Base-by-base conservation (phyloP, 805 yeast species). In the Pachysolen tannophilus region DNA sequence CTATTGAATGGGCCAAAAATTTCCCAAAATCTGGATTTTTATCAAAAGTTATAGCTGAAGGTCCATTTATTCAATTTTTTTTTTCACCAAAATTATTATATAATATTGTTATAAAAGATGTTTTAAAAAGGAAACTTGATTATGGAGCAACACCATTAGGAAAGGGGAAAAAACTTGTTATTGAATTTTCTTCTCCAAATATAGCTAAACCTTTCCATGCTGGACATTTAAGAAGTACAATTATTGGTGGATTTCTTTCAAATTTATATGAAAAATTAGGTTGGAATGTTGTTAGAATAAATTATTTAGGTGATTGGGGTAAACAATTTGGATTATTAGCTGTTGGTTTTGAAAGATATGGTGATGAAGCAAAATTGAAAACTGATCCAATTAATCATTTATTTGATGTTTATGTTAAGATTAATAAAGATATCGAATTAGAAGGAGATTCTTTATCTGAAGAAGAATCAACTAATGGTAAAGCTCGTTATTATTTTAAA, bases 121-220 rank as follows among this genome's bases (percentile, higher is more conserved):
- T 80, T 28, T 69, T 88, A 47, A 62, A 63, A 33, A 71, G 81
- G 58, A 67, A 66, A 37, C 61, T 65, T 23, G 61, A 67, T 26
- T 92, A 75, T 57, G 98, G 98, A 46, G 61, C 76, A 30, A 65
- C 79, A 47, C 84, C 87, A 32, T 49, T 83, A 37, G 96, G 92
- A 39, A 60, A 61, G 27, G 78, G 76, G 43, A 82, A 86, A 63
- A 80, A 67, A 43, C 69, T 82, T 13, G 50, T 87, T 30, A 71
- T 92, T 48, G 99, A 92, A 60, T 92, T 92, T 53, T 85, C 96
- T 2, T 88, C 97, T 24, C 99, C 99, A 45, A 92, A 92, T 61
- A 90, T 92, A 53, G 99, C 99, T 45, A 92, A 92, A 64, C 99
- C 99, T 9, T 92, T 92, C 82, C 99, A 92, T 56, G 99, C 99